A percentile compares a stretch with the other conserved stretches of the same genome.
Evolutionary conservation across 345 rosid genomes (phyloP).

Genomic region (Eucalyptus marginata): DNA sequence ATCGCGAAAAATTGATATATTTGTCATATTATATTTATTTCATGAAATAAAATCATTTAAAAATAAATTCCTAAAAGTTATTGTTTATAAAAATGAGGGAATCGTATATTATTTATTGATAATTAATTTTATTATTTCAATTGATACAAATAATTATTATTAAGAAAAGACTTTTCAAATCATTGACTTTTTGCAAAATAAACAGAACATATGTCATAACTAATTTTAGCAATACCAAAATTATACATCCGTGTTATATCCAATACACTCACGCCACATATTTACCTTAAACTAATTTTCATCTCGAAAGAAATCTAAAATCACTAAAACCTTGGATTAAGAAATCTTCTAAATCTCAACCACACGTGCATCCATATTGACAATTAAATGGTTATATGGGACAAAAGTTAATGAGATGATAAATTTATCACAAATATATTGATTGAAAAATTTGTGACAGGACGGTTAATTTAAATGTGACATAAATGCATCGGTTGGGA

Average conservation of each 20-base stretch:
- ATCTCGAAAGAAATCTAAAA: rapidly evolving
- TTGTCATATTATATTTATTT: not conserved
- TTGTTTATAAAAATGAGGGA: too few species aligned
- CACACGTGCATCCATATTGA: not conserved
- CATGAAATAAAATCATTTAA: rapidly evolving
- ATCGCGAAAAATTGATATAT: rapidly evolving
- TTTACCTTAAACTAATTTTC: not conserved
- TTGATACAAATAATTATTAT: rapidly evolving
- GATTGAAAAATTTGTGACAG: not conserved
- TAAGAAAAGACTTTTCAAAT: rapidly evolving
- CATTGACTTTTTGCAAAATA: too few species aligned
- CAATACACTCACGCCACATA: rapidly evolving
- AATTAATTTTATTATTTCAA: too few species aligned
- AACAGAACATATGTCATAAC: too few species aligned
- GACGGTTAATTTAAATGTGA: not conserved
- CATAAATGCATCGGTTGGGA: rapidly evolving
- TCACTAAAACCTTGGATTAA: not conserved
- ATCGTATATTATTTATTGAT: rapidly evolving
- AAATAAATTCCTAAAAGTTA: not conserved
- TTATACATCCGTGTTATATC: not conserved
- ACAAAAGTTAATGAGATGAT: too few species aligned
- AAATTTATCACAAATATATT: not conserved
- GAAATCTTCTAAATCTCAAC: not conserved
- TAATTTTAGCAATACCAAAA: too few species aligned
- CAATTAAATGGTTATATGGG: not conserved